Conservation (phyloP, 1,139 yeast genomes). For the Candida tetrigidarum region DNA sequence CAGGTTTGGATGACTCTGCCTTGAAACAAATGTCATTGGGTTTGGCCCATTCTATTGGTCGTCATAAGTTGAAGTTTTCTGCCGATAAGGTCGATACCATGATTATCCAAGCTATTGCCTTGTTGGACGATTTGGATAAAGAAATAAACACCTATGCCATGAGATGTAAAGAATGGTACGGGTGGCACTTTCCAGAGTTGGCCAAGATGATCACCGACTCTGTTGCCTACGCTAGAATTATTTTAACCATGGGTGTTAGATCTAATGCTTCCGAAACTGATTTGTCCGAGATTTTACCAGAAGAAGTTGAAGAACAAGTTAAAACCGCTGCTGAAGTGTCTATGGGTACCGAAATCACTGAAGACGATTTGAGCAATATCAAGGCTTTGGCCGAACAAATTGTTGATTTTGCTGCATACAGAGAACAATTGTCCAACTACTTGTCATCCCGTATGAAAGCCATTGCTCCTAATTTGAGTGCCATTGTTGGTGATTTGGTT, state of each 20-base stretch:
- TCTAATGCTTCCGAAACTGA: conserved; percentile 90
- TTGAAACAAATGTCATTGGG: conserved; percentile 95
- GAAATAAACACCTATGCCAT: conserved; percentile 97
- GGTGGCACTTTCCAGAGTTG: conserved; percentile 99
- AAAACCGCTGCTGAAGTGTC: conserved; percentile 94
- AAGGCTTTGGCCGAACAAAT: conserved; percentile 93
- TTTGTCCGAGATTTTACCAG: conserved; percentile 89
- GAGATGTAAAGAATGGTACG: conserved; percentile 99
- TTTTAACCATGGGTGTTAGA: conserved; percentile 93
- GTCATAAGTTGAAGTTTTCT: conserved; percentile 95
- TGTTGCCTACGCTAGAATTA: conserved; percentile 91
- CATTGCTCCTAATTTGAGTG: conserved; percentile 97
- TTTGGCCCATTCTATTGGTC: conserved; percentile 96
- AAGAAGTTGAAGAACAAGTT: conserved; percentile 80
- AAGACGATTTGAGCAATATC: conserved; percentile 90
- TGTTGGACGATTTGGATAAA: conserved; percentile 95
- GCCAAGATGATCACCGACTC: conserved; percentile 95
- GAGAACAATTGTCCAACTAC: conserved; percentile 86
- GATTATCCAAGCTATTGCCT: conserved; percentile 98
- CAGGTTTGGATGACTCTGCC: conserved; percentile 87
- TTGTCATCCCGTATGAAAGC: conserved; percentile 95
- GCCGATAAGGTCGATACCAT: conserved; percentile 98
- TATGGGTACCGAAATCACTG: conserved; percentile 99
- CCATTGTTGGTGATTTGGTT: conserved; percentile 96
- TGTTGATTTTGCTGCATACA: conserved; percentile 89